phyloP scores from a whole-genome alignment of 2,329 filamentous ascomycete genomes.

The Aspergillus sp. region DNA sequence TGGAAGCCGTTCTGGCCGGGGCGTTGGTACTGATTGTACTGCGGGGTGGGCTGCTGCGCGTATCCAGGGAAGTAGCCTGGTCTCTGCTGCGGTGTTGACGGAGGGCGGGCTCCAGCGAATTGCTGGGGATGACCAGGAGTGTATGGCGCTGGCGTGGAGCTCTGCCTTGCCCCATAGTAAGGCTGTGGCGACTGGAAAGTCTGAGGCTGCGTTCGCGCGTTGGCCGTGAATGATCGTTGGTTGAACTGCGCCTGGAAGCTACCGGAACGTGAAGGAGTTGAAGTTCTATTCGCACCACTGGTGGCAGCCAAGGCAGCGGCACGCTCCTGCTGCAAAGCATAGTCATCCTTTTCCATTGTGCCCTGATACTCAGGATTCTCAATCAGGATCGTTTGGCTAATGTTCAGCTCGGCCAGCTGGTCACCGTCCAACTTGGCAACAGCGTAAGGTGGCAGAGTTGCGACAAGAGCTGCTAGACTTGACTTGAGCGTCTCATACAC shows the following conservation, averaged over 20 bases:
- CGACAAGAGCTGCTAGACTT: constrained; percentile 72
- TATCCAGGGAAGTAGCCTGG: constrained; percentile 40
- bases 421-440: constrained; percentile 85
- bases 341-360: constrained; percentile 80
- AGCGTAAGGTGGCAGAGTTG: constrained; percentile 77
- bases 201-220: constrained; percentile 30
- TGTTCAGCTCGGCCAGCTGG: constrained; percentile 77
- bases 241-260: constrained; percentile 37
- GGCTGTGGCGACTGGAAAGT: constrained; percentile 33
- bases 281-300: constrained; percentile 33
- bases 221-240: constrained; percentile 35
- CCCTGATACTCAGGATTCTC: constrained; percentile 73
- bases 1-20: constrained; percentile 40
- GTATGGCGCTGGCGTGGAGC: constrained; percentile 34
- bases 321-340: constrained; percentile 54
- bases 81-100: constrained; percentile 40
- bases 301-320: constrained; percentile 31
- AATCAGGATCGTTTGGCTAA: constrained; percentile 76
- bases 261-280: constrained; percentile 37
- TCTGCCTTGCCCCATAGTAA: constrained; percentile 34
- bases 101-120: constrained; percentile 34
- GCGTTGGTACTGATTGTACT: constrained; percentile 43
- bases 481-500: constrained; percentile 73
- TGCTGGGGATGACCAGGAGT: constrained; percentile 33
- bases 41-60: constrained; percentile 34